Base-by-base conservation (phyloP, 306 rosid species). In the Lathyrus sativus region DNA sequence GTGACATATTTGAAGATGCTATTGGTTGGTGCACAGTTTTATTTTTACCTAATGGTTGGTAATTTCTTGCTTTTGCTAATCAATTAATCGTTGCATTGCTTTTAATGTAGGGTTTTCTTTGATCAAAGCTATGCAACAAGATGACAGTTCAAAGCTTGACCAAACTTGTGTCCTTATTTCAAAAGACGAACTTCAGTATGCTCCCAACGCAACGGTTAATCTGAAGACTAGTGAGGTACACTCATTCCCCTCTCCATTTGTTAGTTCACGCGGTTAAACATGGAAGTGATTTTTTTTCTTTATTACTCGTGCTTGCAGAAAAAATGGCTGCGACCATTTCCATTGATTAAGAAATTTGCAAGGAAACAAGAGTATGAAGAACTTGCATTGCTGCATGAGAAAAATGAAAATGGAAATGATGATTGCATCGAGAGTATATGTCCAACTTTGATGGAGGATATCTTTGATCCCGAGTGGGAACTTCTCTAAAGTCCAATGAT, bases 291-390 rank as follows among this genome's bases (percentile, higher is more conserved):
- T 11, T 9, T 29, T 5, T 5, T 31, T 33, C 39, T 57, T 5
- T 53, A 17, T 10, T 19, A 4, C 29, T 53, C 7, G 11, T 64
- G 62, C 45, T 65, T 65, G 59, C 80, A 86, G 96, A 80, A 90
- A 73, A 93, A 86, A 73, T 66, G 74, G 53, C 63, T 68, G 59
- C 82, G 81, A 53, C 81, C 80, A 3, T 89, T 92, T 67, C 75
- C 85, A 17, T 77, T 84, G 64, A 76, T 86, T 71, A 82, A 75
- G 78, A 90, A 76, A 68, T 74, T 80, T 22, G 73, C 81, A 17
- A 93, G 97, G 85, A 88, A 74, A 85, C 82, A 83, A 76, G 99
- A 93, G 84, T 90, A 90, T 35, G 62, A 88, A 73, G 84, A 84
- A 78, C 97, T 93, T 33, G 95, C 91, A 7, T 53, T 81, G 49